Base-by-base conservation (phyloP, 306 rosid species). In the Phaseolus lunatus region DNA sequence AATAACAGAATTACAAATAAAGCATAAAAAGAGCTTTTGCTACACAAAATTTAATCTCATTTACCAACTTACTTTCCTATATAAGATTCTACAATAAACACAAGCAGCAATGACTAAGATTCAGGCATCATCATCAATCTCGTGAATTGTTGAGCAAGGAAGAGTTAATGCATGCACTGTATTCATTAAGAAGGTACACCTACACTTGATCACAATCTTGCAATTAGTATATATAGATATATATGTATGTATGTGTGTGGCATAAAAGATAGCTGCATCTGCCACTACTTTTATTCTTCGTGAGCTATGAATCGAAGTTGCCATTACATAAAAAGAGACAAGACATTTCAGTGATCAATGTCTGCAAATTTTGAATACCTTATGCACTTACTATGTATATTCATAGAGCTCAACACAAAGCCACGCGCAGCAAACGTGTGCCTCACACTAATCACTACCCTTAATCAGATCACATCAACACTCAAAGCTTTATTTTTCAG, bases 331-430 rank as follows among this genome's bases (percentile, higher is more conserved):
- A 19, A 78, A 27, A 57, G 88, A 85, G 65, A 48, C 39, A 62
- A 35, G 19, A 62, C 43, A 27, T 23, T 81, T 50, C 41, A 58
- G 67, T 43, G 48, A 43, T 73, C 68, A 78, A 84, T 78, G 70
- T 57, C 70, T 80, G 52, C 61, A 78, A 73, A 83, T 67, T 76
- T 70, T 41, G 80, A 86, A 49, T 76, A 77, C 76, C 69, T 83
- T 53, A 4, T 45, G 15, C 43, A 49, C 47, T 67, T 83, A n/a
- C 79, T 35, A 27, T 22, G 24, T 45, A 63, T 48, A 35, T 31
- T 31, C 49, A 77, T 41, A 73, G 65, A 70, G 72, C 27, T 82
- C 54, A 56, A 58, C 39, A 7, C 66, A 23, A 56, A 79, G 44
- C 56, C 74, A 79, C 57, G 52, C 62, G 27, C 79, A 68, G 47